Percentiles rank a stretch among this genome's conserved stretches.
These are phyloP conservation scores for Auriscalpium vulgare DNA, from an alignment of 768 basidiomycete species.

Conservation along the genomic window DNA sequence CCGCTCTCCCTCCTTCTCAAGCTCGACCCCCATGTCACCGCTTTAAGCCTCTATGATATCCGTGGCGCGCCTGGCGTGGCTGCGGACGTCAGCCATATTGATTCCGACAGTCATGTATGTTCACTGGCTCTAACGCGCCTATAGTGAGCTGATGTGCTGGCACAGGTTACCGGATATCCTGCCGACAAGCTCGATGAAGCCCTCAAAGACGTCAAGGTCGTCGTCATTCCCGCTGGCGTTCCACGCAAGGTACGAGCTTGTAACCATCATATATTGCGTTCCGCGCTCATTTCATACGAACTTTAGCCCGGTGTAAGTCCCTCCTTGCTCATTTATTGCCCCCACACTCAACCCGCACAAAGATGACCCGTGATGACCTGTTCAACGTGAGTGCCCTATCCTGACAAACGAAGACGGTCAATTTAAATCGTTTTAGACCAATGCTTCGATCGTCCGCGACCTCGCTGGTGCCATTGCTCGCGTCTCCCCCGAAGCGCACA, in stretches of 20 bases:
- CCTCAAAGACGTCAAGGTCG: constrained; percentile 82
- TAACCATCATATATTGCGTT: not conserved
- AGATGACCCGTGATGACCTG: constrained; percentile 97
- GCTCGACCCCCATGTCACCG: constrained; percentile 81
- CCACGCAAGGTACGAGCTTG: constrained; percentile 79
- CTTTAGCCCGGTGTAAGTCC: constrained; percentile 73
- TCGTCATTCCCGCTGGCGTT: constrained; percentile 98
- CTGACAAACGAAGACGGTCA: not conserved
- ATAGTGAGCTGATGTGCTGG: not conserved
- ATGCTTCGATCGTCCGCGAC: constrained; percentile 96
- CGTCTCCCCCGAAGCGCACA: constrained; percentile 82
- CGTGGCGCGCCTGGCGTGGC: constrained; percentile 95
- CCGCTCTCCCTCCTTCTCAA: constrained; percentile 92
- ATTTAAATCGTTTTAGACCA: constrained; percentile 49
- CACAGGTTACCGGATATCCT: constrained; percentile 71
- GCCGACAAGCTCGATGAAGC: constrained; percentile 87
- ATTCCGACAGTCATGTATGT: constrained; percentile 69
- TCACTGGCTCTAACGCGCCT: not conserved
- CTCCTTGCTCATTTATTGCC: constrained; percentile 1
- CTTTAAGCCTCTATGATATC: constrained; percentile 88
- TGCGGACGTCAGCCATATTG: constrained; percentile 93
- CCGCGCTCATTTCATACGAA: constrained; percentile 21
- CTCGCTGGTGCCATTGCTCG: constrained; percentile 85
- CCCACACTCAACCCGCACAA: constrained; percentile 20
- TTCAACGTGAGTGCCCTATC: constrained; percentile 64